Percentiles rank a stretch among this genome's conserved stretches.
Evolutionary conservation across 768 basidiomycete species (phyloP).

Genomic region (Lanmaoa pseudosensibilis): DNA sequence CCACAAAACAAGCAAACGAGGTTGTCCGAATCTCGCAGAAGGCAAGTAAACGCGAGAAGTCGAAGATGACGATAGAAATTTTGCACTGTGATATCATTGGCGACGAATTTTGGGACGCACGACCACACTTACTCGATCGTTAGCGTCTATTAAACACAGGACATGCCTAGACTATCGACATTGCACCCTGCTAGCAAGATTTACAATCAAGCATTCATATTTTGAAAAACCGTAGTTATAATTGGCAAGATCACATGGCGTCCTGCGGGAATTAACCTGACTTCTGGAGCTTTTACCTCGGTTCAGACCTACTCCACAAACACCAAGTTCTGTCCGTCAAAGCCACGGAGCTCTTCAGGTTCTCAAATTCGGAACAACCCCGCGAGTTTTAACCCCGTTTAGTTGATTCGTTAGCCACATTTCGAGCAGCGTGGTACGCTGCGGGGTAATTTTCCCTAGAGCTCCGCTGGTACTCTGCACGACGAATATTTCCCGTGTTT

Average conservation of each 20-base stretch:
- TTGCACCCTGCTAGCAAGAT: no score
- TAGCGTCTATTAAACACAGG: background rate
- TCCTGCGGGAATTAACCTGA: background rate
- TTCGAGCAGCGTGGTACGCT: background rate
- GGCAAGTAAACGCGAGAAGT: constrained; percentile 36
- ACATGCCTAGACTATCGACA: background rate
- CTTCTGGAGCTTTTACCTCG: background rate
- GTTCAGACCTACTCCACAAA: background rate
- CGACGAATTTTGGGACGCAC: constrained; percentile 73
- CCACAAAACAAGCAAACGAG: background rate
- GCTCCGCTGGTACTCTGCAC: no score
- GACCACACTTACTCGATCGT: constrained; percentile 50
- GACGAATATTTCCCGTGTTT: no score
- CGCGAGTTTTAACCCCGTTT: no score
- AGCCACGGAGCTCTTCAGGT: background rate
- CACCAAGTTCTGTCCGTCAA: background rate
- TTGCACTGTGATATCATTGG: constrained; percentile 84
- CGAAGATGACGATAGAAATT: constrained; percentile 53
- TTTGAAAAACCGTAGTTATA: background rate
- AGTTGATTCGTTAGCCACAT: background rate
- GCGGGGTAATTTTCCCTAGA: background rate
- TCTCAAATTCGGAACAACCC: background rate
- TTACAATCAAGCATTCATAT: background rate
- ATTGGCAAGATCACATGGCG: background rate
- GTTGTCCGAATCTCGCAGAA: constrained; percentile 18